These are phyloP conservation scores for Cruciata laevipes DNA, from an alignment of 257 asterid genomes.

Conservation along the genomic window DNA sequence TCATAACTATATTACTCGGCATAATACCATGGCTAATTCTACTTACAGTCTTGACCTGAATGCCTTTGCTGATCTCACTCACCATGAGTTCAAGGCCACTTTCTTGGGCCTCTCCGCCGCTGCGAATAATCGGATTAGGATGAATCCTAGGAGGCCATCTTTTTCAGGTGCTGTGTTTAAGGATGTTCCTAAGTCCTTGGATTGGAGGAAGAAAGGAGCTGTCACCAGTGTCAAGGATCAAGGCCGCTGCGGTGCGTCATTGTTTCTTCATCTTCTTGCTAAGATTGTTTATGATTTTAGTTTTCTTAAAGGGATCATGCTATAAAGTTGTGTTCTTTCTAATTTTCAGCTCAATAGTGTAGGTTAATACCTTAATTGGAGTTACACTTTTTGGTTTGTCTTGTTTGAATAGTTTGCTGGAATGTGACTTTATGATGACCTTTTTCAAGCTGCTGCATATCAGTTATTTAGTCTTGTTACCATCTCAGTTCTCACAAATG, in stretches of 20 bases:
- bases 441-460: not conserved
- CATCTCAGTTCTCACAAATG: not conserved
- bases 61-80: slow-evolving; percentile 87
- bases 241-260: slow-evolving; percentile 73
- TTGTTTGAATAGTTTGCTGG: not conserved
- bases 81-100: slow-evolving; percentile 62
- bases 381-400: not conserved
- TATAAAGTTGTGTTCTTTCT: not conserved
- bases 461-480: not conserved
- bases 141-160: slow-evolving; percentile 34
- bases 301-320: not conserved
- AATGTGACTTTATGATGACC: not conserved
- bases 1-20: slow-evolving; percentile 41
- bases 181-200: slow-evolving; percentile 57
- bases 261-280: not conserved
- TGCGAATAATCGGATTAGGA: slow-evolving; percentile 39
- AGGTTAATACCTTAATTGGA: not conserved
- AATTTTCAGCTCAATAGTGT: not conserved
- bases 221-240: slow-evolving; percentile 86
- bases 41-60: slow-evolving; percentile 63
- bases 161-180: slow-evolving; percentile 19
- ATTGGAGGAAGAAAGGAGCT: slow-evolving; percentile 89
- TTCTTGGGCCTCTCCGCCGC: slow-evolving; percentile 68
- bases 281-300: not conserved
- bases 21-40: slow-evolving; percentile 46